Evolutionary conservation across 306 rosid genomes (phyloP), one percentile per base, ranked within the genome.

Genomic region (Quercus dentata): DNA sequence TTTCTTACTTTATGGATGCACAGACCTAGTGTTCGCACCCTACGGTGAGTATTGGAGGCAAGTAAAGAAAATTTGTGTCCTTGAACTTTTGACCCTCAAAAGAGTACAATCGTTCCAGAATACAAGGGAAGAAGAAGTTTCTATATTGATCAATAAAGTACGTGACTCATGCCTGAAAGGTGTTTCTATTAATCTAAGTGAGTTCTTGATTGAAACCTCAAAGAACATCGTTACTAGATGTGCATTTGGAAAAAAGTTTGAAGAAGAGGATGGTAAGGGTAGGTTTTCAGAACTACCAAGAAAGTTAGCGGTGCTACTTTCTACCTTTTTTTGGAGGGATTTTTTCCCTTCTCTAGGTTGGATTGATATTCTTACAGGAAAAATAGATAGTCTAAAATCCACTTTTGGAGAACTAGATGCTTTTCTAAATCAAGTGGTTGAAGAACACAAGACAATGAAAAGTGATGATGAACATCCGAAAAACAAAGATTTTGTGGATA

Each of bases 1-100:
- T 6, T n/a, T 54, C 2, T 74, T 80, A 5, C 33, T 74, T 25
- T 80, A 77, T n/a, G 82, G 83, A 30, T 68, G 81, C 82, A 72
- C 23, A 25, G 80, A 81, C 71, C 18, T 81, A 0, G 78, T n/a
- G 0, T 82, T 65, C 23, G 1, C 81, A 23, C 64, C 75, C 17
- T 77, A 73, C 5, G 49, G 75, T 52, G 82, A 82, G 9, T 65
- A 82, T 61, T 82, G 82, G 82, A 77, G 82, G 44, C 75, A 69
- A 17, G 59, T 25, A 0, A 73, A 27, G 27, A 72, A 73, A 28
- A 44, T 72, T 7, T 7, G 81, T 49, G 75, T 67, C 6, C 64
- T 74, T 2, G 61, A 80, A 33, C 72, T 80, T 56, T 15, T 74
- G 6, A 69, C 49, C 14, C 56, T 69, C 25, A 80, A n/a, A 56